Percentiles rank a stretch among this genome's conserved stretches.
These are phyloP conservation scores for Rostrohypoxylon terebratum DNA, from an alignment of 495 filamentous ascomycete species.

Conservation along the genomic window DNA sequence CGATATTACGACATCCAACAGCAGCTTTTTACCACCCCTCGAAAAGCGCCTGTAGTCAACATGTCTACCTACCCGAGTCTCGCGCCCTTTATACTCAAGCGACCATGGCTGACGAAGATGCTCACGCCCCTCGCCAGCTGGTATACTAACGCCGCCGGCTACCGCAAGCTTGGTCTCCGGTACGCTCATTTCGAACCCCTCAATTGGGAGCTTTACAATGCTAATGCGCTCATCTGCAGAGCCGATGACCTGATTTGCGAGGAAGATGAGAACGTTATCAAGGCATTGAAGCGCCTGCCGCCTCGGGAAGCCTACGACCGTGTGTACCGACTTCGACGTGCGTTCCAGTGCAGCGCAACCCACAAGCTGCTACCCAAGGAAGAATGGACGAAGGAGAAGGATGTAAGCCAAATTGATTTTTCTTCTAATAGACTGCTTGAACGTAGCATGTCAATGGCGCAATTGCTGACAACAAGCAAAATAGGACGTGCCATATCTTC, in stretches of 20 bases:
- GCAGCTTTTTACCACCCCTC: conserved; percentile 27
- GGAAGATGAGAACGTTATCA: conserved; percentile 85
- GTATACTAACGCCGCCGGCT: conserved; percentile 88
- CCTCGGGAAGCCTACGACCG: conserved; percentile 95
- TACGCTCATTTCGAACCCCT: conserved; percentile 57
- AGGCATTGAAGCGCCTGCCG: conserved; percentile 88
- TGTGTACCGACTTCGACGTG: conserved; percentile 93
- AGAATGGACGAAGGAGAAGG: conserved; percentile 75
- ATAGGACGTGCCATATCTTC: conserved; percentile 82
- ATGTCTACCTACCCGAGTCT: conserved; percentile 73
- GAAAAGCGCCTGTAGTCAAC: conserved; percentile 40
- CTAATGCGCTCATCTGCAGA: conserved; percentile 60
- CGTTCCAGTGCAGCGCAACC: conserved; percentile 79
- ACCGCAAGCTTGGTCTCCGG: conserved; percentile 92
- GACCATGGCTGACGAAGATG: conserved; percentile 84
- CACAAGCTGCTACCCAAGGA: conserved; percentile 86
- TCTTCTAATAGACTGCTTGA: neutral
- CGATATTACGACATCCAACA: conserved; percentile 31
- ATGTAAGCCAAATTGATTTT: conserved; percentile 41
- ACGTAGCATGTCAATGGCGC: neutral
- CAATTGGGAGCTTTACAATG: neutral
- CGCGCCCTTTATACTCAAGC: conserved; percentile 76
- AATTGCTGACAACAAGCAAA: conserved; percentile 38
- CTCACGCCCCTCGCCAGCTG: conserved; percentile 82
- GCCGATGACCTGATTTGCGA: conserved; percentile 93